phyloP scores from a whole-genome alignment of 257 asterid genomes.

The Agastache rugosa region DNA sequence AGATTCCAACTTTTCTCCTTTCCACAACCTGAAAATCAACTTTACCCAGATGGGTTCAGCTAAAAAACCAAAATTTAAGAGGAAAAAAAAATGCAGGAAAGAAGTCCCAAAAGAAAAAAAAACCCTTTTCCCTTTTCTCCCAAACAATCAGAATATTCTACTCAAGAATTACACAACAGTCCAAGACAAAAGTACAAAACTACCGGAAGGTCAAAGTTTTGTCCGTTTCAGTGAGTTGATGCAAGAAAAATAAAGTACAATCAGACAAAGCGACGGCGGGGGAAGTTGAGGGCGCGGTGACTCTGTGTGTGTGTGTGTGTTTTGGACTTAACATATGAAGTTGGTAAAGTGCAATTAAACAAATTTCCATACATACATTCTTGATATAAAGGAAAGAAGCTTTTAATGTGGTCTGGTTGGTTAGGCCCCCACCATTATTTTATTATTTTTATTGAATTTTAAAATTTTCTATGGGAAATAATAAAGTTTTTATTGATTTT shows the following conservation, averaged over 20 bases:
- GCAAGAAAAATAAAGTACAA: slow-evolving; percentile 35
- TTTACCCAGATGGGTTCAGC: slow-evolving; percentile 39
- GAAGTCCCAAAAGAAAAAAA: background rate
- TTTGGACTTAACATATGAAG: slow-evolving; percentile 25
- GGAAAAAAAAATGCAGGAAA: background rate
- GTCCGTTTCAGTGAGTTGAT: slow-evolving; percentile 34
- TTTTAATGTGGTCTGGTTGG: slow-evolving; percentile 40
- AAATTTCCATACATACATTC: slow-evolving; percentile 26
- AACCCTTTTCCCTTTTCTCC: slow-evolving; percentile 30
- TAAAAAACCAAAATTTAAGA: slow-evolving; percentile 14
- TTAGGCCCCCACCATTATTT: slow-evolving; percentile 33
- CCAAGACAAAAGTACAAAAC: slow-evolving; percentile 42
- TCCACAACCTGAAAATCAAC: slow-evolving; percentile 44
- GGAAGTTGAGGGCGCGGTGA: slow-evolving; percentile 33
- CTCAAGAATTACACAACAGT: slow-evolving; percentile 33
- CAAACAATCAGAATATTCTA: slow-evolving; percentile 37
- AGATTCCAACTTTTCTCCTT: slow-evolving; percentile 23
- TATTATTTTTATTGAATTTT: background rate
- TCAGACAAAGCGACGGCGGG: slow-evolving; percentile 51
- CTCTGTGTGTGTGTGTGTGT: slow-evolving; percentile 28
- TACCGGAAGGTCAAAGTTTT: slow-evolving; percentile 45
- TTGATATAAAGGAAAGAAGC: slow-evolving; percentile 28
- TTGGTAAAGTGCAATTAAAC: slow-evolving; percentile 39
- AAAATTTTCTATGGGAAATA: background rate
- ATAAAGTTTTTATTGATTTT: no score